Base-by-base conservation (phyloP, 768 basidiomycete species). In the Tricholoma saponaceum region DNA sequence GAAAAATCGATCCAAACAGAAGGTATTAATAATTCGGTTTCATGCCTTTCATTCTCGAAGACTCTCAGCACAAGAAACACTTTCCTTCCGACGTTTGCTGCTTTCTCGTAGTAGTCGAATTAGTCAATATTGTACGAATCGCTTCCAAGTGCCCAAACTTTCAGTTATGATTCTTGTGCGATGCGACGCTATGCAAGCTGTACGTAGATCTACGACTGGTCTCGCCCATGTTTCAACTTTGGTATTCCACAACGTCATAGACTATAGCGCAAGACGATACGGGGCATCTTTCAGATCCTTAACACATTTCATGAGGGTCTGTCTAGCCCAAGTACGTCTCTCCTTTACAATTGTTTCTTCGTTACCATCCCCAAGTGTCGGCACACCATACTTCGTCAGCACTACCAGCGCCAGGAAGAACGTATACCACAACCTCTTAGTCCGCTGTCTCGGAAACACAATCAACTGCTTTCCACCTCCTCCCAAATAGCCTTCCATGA, bases 341-440 rank as follows among this genome's bases (percentile, higher is more conserved):
- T 67, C 64, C 51, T 55, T 63, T 26, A 63, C 63, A 30, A 50
- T 62, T 25, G 47, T 54, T 25, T 49, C 57, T 41, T 60, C 60
- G 5, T 50, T 4, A 4, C 30, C 47, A 47, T 44, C 62, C 41
- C 47, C 54, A 55, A 33, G 56, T 46, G 51, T 46, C 39, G 56
- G 50, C 28, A 56, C 55, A 18, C 66, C 68, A 26, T 67, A 68
- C 60, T 79, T 80, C 23, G 72, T 72, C 50, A 86, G 68, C 53
- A 86, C 72, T 2, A 86, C 69, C 10, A 85, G 63, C 12, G 85
- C 83, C 58, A 87, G 65, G 66, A 86, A 90, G 5, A 90, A 64
- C 30, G 83, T 83, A 67, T 90, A 91, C 90, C 89, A 92, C 50
- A 85, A 62, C 58, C 89, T 72, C 69, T 92, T 92, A 51, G 89